These are phyloP conservation scores for Artemisia tridentata DNA, from an alignment of 129 eudicot genomes.

Conservation along the genomic window DNA sequence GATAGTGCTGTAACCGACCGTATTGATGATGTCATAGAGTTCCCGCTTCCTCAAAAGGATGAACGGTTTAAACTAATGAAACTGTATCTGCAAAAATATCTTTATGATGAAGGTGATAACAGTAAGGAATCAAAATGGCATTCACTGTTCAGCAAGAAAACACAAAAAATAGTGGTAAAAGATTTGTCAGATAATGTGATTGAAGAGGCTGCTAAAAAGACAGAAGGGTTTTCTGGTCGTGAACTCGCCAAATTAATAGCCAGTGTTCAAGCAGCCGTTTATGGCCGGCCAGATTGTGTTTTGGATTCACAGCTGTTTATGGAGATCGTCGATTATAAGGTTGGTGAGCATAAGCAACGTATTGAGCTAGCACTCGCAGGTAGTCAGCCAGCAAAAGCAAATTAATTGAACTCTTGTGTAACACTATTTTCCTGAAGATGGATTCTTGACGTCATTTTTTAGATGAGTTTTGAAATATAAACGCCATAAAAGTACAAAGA, in stretches of 20 bases:
- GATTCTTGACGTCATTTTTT: neutral
- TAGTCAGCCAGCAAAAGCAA: slow-evolving; percentile 30
- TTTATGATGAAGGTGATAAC: slow-evolving; percentile 35
- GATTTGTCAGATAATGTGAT: slow-evolving; percentile 78
- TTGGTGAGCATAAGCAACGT: slow-evolving; percentile 82
- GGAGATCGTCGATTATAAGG: slow-evolving; percentile 94
- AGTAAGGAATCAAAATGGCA: slow-evolving; percentile 47
- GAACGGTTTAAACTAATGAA: slow-evolving; percentile 78
- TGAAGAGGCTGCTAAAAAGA: slow-evolving; percentile 78
- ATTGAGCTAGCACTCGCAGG: slow-evolving; percentile 65
- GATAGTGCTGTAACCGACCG: slow-evolving; percentile 96
- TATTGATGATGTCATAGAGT: slow-evolving; percentile 90
- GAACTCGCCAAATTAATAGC: slow-evolving; percentile 94
- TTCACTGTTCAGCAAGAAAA: slow-evolving; percentile 45
- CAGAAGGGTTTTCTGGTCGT: slow-evolving; percentile 93
- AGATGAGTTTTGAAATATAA: neutral
- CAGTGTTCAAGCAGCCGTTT: slow-evolving; percentile 95
- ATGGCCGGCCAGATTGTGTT: slow-evolving; percentile 87
- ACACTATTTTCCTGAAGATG: slow-evolving; percentile 1
- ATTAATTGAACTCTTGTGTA: neutral
- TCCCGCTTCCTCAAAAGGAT: slow-evolving; percentile 87
- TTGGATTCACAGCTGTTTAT: slow-evolving; percentile 75
- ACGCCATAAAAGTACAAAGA: slow-evolving; percentile 4
- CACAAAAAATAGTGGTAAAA: slow-evolving; percentile 64
- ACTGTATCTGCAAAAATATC: slow-evolving; percentile 81